Base-by-base conservation (phyloP, 352 stramenopile species). In the Plasmopara viticola region DNA sequence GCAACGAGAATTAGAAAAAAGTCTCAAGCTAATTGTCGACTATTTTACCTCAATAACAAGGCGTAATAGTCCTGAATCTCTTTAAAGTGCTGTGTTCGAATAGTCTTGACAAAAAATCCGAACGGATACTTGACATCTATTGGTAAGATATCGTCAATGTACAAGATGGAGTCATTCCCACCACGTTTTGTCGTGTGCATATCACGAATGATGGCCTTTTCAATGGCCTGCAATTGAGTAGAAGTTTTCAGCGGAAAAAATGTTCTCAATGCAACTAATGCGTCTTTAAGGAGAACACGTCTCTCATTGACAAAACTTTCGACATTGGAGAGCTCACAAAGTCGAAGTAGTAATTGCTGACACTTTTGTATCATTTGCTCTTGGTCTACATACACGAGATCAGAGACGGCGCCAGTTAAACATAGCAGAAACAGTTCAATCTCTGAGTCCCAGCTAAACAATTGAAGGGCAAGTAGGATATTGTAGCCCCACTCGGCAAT, bases 401-500 rank as follows among this genome's bases (percentile, higher is more conserved):
- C 81, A 2, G 76, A 87, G 44, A 92, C 64, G 0, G 78, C 78
- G 9, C 67, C 53, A 14, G 81, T 90, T 29, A 92, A 55, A 39
- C 72, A 87, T 14, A 92, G 35, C 4, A 92, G 41, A 34, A 92
- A 92, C 28, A 92, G 53, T 54, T 90, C 78, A 18, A 92, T 73
- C 58, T 92, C 82, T 9, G 77, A 72, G 49, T 92, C 82, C 82
- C 79, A 92, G 13, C 60, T 68, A 42, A 77, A 89, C 38, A 61
- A 52, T 44, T 87, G 78, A 14, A 90, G 67, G 2, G 72, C 75
- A 3, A 90, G 34, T 3, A 92, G 48, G n/a, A 90, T 69, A 56
- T 90, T 92, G 62, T 92, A 92, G n/a, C 81, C 81, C 79, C 79
- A 92, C 60, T 92, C 78, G 3, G 82, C 82, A 31, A 92, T 84